Percentiles rank a stretch among this genome's conserved stretches.
phyloP scores from a whole-genome alignment of 1,284 basidiomycete genomes.

The Fomes fomentarius region DNA sequence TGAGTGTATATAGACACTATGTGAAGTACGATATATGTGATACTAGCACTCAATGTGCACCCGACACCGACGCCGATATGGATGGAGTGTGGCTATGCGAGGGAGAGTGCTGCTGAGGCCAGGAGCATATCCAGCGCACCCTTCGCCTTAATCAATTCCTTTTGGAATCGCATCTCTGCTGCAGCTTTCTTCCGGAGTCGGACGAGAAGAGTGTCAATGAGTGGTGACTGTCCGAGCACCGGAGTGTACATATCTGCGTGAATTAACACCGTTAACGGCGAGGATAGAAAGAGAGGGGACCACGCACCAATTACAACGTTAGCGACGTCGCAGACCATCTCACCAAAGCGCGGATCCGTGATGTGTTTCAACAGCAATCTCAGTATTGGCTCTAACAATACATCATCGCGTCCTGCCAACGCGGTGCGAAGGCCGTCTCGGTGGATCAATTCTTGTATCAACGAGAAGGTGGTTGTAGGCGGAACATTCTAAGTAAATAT shows the following conservation, averaged over 20 bases:
- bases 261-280: not conserved
- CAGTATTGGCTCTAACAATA: constrained; percentile 91
- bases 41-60: constrained; percentile 7
- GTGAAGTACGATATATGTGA: constrained; percentile 25
- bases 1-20: constrained; percentile 21
- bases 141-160: constrained; percentile 81
- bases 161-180: constrained; percentile 90
- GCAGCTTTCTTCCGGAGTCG: constrained; percentile 84
- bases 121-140: constrained; percentile 95
- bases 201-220: constrained; percentile 88
- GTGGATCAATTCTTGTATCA: constrained; percentile 93
- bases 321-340: constrained; percentile 85
- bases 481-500: constrained; percentile 61
- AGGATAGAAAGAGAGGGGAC: constrained; percentile 6
- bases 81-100: constrained; percentile 8
- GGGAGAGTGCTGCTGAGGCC: constrained; percentile 56
- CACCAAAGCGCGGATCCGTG: constrained; percentile 89
- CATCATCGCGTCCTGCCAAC: constrained; percentile 90
- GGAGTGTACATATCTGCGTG: constrained; percentile 86
- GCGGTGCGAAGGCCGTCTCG: constrained; percentile 90
- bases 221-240: constrained; percentile 90
- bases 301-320: constrained; percentile 81
- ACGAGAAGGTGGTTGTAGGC: constrained; percentile 86
- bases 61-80: not conserved
- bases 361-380: constrained; percentile 86